Conservation (phyloP, 2,329 filamentous ascomycete species). For the Coniella vitis region DNA sequence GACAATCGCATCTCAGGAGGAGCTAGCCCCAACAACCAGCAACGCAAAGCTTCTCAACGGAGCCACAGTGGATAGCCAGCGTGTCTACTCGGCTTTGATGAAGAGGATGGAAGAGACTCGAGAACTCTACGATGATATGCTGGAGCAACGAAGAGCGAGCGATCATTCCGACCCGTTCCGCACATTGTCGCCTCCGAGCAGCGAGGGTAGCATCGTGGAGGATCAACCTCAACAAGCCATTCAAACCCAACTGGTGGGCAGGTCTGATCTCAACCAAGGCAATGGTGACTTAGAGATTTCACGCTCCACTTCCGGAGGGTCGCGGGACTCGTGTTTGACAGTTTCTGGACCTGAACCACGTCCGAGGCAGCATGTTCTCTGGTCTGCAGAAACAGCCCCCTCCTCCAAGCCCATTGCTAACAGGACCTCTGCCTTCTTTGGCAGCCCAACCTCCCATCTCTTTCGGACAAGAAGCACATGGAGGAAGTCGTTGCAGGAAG, state of each 20-base stretch:
- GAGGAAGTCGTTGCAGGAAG: constrained; percentile 42
- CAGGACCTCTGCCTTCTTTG: constrained; percentile 44
- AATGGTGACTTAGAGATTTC: background rate
- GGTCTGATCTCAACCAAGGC: no score
- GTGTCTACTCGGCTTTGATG: constrained; percentile 60
- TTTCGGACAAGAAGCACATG: constrained; percentile 51
- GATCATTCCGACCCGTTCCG: constrained; percentile 14
- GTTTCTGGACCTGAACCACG: background rate
- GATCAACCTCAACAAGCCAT: background rate
- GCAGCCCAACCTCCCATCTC: constrained; percentile 42
- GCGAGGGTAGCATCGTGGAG: background rate
- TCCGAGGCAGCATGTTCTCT: constrained; percentile 3
- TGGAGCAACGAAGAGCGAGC: constrained; percentile 19
- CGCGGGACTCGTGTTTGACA: background rate
- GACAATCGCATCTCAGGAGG: constrained; percentile 19
- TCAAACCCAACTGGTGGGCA: background rate
- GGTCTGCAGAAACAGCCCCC: background rate
- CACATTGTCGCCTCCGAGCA: constrained; percentile 11
- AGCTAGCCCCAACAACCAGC: constrained; percentile 1
- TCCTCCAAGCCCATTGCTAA: constrained; percentile 17
- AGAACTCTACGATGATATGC: constrained; percentile 16
- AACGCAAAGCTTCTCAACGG: constrained; percentile 16
- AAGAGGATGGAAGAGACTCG: constrained; percentile 41
- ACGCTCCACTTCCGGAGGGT: background rate
- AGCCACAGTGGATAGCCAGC: constrained; percentile 44